A percentile compares a stretch with the other conserved stretches of the same genome.
These are phyloP conservation scores for Coprinopsis cinerea DNA, from an alignment of 768 basidiomycete species.

Conservation along the genomic window DNA sequence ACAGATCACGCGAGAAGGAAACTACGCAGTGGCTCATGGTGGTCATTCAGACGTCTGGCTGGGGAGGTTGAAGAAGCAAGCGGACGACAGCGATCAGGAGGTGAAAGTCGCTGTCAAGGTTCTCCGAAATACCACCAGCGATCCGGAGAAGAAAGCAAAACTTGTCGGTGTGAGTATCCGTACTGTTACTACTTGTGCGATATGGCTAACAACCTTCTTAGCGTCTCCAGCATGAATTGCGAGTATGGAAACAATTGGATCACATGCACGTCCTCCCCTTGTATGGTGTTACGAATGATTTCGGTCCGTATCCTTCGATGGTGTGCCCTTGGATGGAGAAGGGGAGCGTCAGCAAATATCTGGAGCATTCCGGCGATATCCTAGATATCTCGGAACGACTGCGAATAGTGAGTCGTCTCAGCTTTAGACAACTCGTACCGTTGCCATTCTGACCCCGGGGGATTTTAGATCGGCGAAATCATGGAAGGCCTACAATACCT, in stretches of 20 bases:
- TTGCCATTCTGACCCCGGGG: neutral
- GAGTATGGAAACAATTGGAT: conserved; percentile 12
- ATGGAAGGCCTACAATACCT: conserved; percentile 34
- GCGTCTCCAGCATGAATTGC: conserved; percentile 31
- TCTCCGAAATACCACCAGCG: conserved; percentile 27
- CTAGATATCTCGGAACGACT: conserved; percentile 29
- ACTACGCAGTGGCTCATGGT: conserved; percentile 33
- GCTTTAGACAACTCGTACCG: neutral
- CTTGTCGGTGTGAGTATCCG: conserved; percentile 22
- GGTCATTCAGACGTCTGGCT: conserved; percentile 42
- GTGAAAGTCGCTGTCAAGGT: conserved; percentile 34
- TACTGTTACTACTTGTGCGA: neutral
- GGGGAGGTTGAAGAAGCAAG: conserved; percentile 26
- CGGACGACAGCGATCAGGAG: conserved; percentile 3
- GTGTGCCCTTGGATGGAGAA: conserved; percentile 16
- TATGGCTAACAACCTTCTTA: conserved; percentile 9
- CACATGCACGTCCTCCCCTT: conserved; percentile 13
- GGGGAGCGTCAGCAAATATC: conserved; percentile 11
- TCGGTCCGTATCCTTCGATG: conserved; percentile 10
- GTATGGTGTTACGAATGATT: conserved; percentile 9
- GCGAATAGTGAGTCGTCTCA: conserved; percentile 23
- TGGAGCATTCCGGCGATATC: conserved; percentile 24
- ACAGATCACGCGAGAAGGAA: conserved; percentile 24
- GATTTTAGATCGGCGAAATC: conserved; percentile 30
- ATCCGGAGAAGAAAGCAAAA: conserved; percentile 25